These are phyloP conservation scores for Climacium dendroides DNA, from an alignment of 225 moss, liverwort and hornwort genomes.

Conservation along the genomic window DNA sequence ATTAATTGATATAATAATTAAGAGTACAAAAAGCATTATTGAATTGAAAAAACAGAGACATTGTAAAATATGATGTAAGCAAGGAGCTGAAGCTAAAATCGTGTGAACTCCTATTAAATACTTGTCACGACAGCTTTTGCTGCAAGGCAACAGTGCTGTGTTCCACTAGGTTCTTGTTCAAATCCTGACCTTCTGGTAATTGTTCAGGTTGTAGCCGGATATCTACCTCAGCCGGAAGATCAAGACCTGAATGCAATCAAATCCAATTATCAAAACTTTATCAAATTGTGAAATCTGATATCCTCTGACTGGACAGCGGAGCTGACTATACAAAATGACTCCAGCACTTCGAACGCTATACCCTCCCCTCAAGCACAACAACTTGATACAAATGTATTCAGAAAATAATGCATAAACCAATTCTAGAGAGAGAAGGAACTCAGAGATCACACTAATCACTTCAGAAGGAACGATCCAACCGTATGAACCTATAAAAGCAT, in stretches of 20 bases:
- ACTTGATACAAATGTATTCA: neutral
- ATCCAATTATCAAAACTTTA: neutral
- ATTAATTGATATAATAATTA: neutral
- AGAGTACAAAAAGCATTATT: neutral
- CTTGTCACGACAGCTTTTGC: neutral
- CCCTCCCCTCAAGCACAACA: neutral
- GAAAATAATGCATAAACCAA: neutral
- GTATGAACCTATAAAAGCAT: neutral
- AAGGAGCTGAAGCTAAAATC: neutral
- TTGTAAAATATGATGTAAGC: neutral
- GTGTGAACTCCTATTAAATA: neutral
- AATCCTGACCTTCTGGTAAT: slow-evolving; percentile 18
- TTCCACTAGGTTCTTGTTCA: neutral
- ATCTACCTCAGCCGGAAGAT: slow-evolving; percentile 10
- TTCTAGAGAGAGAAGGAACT: neutral
- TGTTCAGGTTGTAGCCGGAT: slow-evolving; percentile 14
- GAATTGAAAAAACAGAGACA: neutral
- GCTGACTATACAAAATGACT: neutral
- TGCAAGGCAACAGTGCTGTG: neutral
- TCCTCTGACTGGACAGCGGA: neutral
- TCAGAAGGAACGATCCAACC: neutral
- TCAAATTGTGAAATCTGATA: neutral
- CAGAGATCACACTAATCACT: neutral
- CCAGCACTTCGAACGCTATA: neutral
- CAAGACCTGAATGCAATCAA: slow-evolving; percentile 8